phyloP scores from a whole-genome alignment of 2,329 filamentous ascomycete genomes.

The Knufia petricola region DNA sequence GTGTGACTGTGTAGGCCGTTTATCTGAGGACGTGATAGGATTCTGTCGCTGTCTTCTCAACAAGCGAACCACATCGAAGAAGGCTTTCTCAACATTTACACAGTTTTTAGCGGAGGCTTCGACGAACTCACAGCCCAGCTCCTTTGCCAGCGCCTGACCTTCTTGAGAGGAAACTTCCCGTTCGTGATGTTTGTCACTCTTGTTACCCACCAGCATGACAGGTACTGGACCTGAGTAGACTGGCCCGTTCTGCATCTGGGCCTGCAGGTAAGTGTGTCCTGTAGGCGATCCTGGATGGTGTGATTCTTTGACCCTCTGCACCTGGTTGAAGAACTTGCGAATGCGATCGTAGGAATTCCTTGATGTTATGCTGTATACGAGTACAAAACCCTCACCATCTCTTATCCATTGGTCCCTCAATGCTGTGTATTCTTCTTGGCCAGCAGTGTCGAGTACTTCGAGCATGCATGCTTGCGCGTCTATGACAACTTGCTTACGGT shows the following conservation, averaged over 20 bases:
- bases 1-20: background rate
- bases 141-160: slow-evolving; percentile 79
- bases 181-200: slow-evolving; percentile 92
- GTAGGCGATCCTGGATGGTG: slow-evolving; percentile 45
- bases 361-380: slow-evolving; percentile 98
- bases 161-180: slow-evolving; percentile 95
- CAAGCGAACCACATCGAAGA: slow-evolving; percentile 92
- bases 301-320: slow-evolving; percentile 93
- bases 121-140: slow-evolving; percentile 91
- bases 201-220: slow-evolving; percentile 98
- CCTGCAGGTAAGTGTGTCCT: slow-evolving; percentile 41
- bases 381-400: slow-evolving; percentile 91
- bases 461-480: slow-evolving; percentile 94
- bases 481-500: slow-evolving; percentile 67
- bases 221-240: slow-evolving; percentile 52
- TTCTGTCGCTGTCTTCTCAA: slow-evolving; percentile 69
- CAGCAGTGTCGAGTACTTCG: slow-evolving; percentile 92
- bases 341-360: slow-evolving; percentile 91
- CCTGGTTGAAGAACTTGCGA: slow-evolving; percentile 91
- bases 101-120: slow-evolving; percentile 96
- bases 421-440: slow-evolving; percentile 97
- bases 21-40: slow-evolving; percentile 17
- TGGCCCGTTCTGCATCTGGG: slow-evolving; percentile 40
- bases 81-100: slow-evolving; percentile 96
- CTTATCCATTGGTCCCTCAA: slow-evolving; percentile 96